Evolutionary conservation across 805 yeast genomes (phyloP), one percentile per base, ranked within the genome.

Genomic region (Zygoascus ofunaensis): DNA sequence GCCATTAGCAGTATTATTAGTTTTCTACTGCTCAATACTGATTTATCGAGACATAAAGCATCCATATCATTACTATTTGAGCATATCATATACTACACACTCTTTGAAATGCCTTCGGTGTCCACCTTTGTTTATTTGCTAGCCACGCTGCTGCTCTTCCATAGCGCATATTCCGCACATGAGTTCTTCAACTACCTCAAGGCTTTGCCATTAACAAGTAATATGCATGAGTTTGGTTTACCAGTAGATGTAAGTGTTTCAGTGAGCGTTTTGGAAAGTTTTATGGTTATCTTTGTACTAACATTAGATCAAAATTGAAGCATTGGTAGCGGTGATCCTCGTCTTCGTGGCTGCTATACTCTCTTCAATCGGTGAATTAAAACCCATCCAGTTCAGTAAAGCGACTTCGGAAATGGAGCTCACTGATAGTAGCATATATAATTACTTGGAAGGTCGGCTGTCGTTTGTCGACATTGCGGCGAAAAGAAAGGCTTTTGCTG

Each of bases 391-490:
- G n/a, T 65, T 70, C 64, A 66, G 62, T 46, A 64, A 72, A 43
- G 77, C 81, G 5, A 70, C 74, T 37, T 60, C 62, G 15, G 69
- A 70, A 39, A 60, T 67, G 22, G 78, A 80, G 49, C 57, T 61
- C 26, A 55, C 71, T 22, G 82, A 80, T 34, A 51, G 52, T 30
- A 74, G 41, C 33, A 37, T 72, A 17, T 77, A 63, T 52, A 74
- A 70, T 39, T 57, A 61, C 10, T 60, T 76, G 35, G 77, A 76
- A 42, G 67, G 72, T 22, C 63, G 81, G 44, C 65, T 74, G 3
- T 71, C 66, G 4, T 80, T 76, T 52, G 62, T 79, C 37, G 77
- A 80, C 53, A 61, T 79, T 5, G 49, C 48, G 1, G 49, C 57
- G 12, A 71, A 69, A 56, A 65, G 87, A 50, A 48, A 56, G 37